Evolutionary conservation across 73 alveolate species (phyloP), one percentile per base, ranked within the genome.

Genomic region (Paramecium primaurelia): DNA sequence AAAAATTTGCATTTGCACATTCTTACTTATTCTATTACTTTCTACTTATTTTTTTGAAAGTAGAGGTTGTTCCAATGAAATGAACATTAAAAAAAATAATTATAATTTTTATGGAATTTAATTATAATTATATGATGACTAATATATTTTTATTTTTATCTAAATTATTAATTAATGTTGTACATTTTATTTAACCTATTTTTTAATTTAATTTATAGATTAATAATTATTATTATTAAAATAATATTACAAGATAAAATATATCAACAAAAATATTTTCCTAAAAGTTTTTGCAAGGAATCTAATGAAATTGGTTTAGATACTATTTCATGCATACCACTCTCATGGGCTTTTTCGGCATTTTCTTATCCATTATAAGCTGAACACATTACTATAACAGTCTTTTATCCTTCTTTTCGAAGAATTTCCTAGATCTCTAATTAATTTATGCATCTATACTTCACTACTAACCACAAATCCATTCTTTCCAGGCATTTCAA

Each of bases 401-500:
- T 64, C 12, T 18, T 28, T 64, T 30, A 11, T 30, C 22, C 3
- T 34, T 64, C 83, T 11, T 64, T 64, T 11, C 18, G 45, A 30
- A 64, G 45, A 34, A 64, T 64, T 6, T 64, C 83, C 26, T 40
- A 64, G 47, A 64, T 64, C 83, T 64, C 83, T 64, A 64, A 64
- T 11, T 64, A 64, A 64, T 28, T 64, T 64, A 30, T 64, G 2
- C 83, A 64, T 30, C 25, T 7, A 64, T 80, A 80, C 91, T 80
- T 80, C 73, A 22, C 54, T 80, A 30, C 64, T 42, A 10, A 60
- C 73, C 8, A 30, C 26, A 47, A 80, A 80, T 25, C 91, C 91
- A 80, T 80, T 42, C 51, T 42, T 80, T 22, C 69, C 73, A 11
- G 91, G 91, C 91, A 80, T 80, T 47, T 80, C 91, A 26, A 80